Base-by-base conservation (phyloP, 2,329 filamentous ascomycete genomes). In the Apiospora saccharicola region DNA sequence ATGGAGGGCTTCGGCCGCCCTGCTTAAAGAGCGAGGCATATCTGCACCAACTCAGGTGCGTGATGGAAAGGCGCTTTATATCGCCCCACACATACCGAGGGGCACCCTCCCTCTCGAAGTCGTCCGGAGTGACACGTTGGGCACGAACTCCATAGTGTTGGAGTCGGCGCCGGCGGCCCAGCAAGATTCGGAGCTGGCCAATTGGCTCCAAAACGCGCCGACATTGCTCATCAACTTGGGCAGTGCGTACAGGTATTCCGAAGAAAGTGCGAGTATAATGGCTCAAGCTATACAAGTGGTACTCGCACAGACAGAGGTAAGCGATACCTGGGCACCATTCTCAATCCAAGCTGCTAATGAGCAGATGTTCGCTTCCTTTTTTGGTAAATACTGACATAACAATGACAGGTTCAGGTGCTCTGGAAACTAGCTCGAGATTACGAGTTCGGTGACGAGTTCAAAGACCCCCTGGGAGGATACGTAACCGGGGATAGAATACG, bases 161-260 rank as follows among this genome's bases (percentile, higher is more conserved):
- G 69, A 71, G 3, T 71, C 73, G 1, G 75, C 74, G 7, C 70
- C 77, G 3, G 75, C 74, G 3, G 72, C 24, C 2, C 73, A 80
- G 68, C 78, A 79, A 47, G 77, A 79, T 68, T 71, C 75, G 0
- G 77, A 79, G 34, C 73, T 81, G 14, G 72, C 73, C 1, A 67
- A 41, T 0, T 81, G 79, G 78, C 22, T 79, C 26, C 24, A 41
- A 19, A 69, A 51, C 10, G 70, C 71, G 1, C 77, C 76, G 2
- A 80, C 79, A 0, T 70, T 81, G 1, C 70, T 80, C 12, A 72
- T 80, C 43, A 79, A 78, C 41, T 72, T 80, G 12, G 79, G 79
- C 16, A 79, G 76, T 49, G 12, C 72, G 1, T 74, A 76, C 61
- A 68, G 30, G 37, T 79, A 77, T 57, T 72, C 72, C 41, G 72